Base-by-base conservation (phyloP, 140 eudicot genomes). In the Oenanthe javanica region DNA sequence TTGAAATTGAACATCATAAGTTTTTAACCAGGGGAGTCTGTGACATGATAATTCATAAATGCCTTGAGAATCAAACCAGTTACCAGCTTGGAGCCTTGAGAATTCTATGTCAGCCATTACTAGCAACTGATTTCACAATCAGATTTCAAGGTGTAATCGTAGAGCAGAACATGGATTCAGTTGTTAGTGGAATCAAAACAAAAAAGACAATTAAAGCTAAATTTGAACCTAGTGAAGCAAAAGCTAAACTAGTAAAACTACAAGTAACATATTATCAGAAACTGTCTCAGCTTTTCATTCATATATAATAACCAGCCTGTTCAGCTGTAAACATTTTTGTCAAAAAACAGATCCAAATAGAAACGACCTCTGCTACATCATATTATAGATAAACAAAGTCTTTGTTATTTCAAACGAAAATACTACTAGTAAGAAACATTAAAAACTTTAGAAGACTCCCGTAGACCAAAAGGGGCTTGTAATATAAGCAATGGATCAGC, bases 321-420 rank as follows among this genome's bases (percentile, higher is more conserved):
- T 73, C 38, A 11, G n/a, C 38, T 40, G 76, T 46, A 15, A 11
- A 9, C 76, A 45, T 27, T 36, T 36, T 36, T 36, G 40, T 36
- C 40, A 5, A 43, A 8, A 75, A 75, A 11, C 25, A 25, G 16
- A 47, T 3, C 21, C 5, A 11, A 38, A 77, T 9, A 7, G 12
- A 57, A 54, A 40, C 9, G 25, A 47, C 15, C 59, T 27, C 52
- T 55, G 69, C 46, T 55, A 18, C 74, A 61, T 45, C 75, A 61
- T 2, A 46, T 27, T 10, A 6, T 25, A 78, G 40, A 54, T 72
- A n/a, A 73, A 74, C 84, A 81, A 81, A 54, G 57, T 40, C 79
- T 25, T 43, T 46, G 49, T 81, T 81, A 81, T 81, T 81, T 47
- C 43, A 59, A 73, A 59, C 7, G 36, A 3, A 27, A 66, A 70